phyloP scores from a whole-genome alignment of 75 land plant species.

The Chamaecyparis obtusa region DNA sequence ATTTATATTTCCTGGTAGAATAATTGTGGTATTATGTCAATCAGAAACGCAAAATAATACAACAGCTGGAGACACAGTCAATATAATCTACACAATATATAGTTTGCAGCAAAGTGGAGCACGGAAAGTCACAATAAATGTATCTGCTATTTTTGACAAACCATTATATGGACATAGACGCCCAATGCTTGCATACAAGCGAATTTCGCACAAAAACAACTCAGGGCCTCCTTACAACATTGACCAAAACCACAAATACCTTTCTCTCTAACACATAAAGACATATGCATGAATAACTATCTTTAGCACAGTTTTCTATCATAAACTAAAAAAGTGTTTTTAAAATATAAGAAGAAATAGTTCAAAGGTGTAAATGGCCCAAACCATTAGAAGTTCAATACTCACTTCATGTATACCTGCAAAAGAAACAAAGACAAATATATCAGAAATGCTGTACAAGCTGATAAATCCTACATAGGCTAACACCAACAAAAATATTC shows the following conservation, averaged over 20 bases:
- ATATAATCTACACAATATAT: neutral
- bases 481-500: neutral
- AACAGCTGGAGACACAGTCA: neutral
- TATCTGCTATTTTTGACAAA: neutral
- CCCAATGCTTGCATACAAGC: neutral
- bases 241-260: neutral
- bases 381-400: slow-evolving; percentile 9
- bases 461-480: neutral
- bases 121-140: neutral
- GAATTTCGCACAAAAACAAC: neutral
- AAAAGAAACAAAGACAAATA: slow-evolving; percentile 2
- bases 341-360: neutral
- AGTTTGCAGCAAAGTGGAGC: too few species aligned
- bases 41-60: neutral
- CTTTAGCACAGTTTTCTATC: neutral
- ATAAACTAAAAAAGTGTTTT: neutral
- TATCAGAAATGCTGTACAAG: neutral
- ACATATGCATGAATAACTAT: neutral
- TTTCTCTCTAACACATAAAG: neutral
- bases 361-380: neutral
- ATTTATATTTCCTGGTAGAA: neutral
- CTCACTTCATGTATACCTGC: slow-evolving; percentile 24
- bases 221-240: neutral
- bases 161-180: neutral
- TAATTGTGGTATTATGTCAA: neutral